phyloP scores from a whole-genome alignment of 345 rosid genomes.

The Lenwebbia sp. region DNA sequence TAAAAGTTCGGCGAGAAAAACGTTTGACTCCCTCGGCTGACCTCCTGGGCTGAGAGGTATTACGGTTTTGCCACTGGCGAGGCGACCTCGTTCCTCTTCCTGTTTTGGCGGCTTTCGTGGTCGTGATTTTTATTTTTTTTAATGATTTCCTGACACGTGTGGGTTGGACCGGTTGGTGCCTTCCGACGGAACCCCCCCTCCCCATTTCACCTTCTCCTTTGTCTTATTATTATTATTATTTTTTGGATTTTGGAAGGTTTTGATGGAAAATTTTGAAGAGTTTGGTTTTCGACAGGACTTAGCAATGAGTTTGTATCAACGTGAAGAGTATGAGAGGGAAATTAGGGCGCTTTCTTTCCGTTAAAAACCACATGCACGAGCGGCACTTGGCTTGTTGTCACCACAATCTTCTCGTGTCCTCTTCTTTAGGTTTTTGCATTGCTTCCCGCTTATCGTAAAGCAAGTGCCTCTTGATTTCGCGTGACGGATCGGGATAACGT shows the following conservation, averaged over 20 bases:
- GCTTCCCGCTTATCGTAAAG: not conserved
- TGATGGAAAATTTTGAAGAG: not conserved
- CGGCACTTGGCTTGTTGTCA: not conserved
- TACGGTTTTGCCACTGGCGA: not conserved
- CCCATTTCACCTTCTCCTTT: accelerated
- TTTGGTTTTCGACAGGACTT: not conserved
- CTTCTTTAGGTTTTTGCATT: not conserved
- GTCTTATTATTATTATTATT: too few relatives aligned
- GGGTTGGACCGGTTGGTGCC: not conserved
- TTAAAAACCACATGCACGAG: not conserved
- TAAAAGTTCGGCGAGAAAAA: not conserved
- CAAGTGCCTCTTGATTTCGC: not conserved
- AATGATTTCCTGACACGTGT: not conserved
- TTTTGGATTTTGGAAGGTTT: not conserved
- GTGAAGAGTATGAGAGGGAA: not conserved
- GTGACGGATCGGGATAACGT: not conserved
- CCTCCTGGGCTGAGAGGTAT: not conserved
- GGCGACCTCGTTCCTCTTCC: not conserved
- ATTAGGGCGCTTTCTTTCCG: not conserved
- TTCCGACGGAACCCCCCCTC: not conserved
- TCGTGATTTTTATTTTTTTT: not conserved
- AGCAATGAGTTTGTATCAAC: not conserved
- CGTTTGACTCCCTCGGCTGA: not conserved
- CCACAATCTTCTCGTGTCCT: not conserved
- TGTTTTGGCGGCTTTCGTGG: not conserved